These are phyloP conservation scores for Gryganskiella cystojenkinii DNA, from an alignment of 192 early-diverging fungal genomes.

Conservation along the genomic window DNA sequence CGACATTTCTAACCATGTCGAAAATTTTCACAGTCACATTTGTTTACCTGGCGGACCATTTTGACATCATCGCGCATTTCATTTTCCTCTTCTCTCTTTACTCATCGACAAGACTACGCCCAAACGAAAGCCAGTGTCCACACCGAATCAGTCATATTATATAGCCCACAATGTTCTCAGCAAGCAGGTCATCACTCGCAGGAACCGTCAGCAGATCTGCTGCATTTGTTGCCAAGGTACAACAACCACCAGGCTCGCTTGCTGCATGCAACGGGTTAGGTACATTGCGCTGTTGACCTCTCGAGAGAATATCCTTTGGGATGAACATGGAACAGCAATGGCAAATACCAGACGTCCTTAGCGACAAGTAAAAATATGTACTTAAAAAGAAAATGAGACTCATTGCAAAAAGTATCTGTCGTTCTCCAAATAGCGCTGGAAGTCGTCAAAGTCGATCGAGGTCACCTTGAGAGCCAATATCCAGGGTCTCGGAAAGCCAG, in stretches of 20 bases:
- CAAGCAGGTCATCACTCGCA: slow-evolving; percentile 37
- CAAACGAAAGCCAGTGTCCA: too few species aligned
- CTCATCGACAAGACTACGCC: too few species aligned
- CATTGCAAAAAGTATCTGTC: too few species aligned
- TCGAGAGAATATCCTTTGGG: background rate
- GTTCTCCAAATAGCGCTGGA: slow-evolving; percentile 47
- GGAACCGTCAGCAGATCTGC: slow-evolving; percentile 20
- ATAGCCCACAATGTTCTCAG: slow-evolving; percentile 46
- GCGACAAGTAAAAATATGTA: too few species aligned
- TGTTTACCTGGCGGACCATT: too few species aligned
- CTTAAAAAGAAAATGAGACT: too few species aligned
- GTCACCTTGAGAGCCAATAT: slow-evolving; percentile 47
- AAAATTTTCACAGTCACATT: too few species aligned
- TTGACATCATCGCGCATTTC: too few species aligned
- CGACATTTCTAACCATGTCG: too few species aligned
- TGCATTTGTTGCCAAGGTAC: slow-evolving; percentile 48
- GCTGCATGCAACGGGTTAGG: background rate
- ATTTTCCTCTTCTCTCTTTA: background rate
- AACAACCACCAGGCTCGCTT: background rate
- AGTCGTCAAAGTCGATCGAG: slow-evolving; percentile 43
- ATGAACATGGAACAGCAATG: too few species aligned
- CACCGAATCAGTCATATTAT: too few species aligned
- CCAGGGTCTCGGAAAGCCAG: slow-evolving; percentile 52
- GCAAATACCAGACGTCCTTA: too few species aligned
- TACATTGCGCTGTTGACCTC: background rate